Evolutionary conservation across 2,329 filamentous ascomycete species (phyloP), one percentile per base, ranked within the genome.

Genomic region (Celoporthe dispersa): DNA sequence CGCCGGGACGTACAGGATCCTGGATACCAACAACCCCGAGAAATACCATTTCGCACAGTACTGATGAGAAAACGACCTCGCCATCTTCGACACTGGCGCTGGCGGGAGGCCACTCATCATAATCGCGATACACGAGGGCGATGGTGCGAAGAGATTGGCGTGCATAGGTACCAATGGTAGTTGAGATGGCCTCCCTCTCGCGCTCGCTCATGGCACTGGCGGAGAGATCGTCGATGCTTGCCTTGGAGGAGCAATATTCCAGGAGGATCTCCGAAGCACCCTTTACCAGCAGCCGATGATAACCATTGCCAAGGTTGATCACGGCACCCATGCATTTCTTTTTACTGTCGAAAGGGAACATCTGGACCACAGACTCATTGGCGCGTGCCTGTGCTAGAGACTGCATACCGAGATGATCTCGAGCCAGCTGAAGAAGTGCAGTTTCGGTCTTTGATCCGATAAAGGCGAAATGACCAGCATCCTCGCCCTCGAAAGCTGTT

Each of bases 101-200:
- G 72, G 91, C 87, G 25, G 85, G 90, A 35, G 92, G 92, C 86
- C 90, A 92, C 70, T 82, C 84, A 37, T 89, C 85, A 70, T 92
- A 94, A 73, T 96, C 93, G 61, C 88, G 86, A 79, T 92, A 94
- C 5, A 92, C 85, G 73, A 94, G 84, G 25, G 88, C 92, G 25
- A 85, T 82, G 68, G 83, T 83, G 68, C 83, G 82, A 72, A 85
- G 79, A 70, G 82, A 84, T 78, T 84, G 82, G 31, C 83, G 83
- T 19, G 88, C 88, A 74, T 90, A 91, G 5, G 83, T 82, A 66
- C 86, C 85, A 73, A 91, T 91, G 68, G 87, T 79, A 44, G 81
- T 76, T 66, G 83, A 83, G 48, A 91, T 79, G 1, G 82, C 84
- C 60, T 88, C 28, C 53, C 28, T 68, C 14, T 70, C 64, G 48